Conservation (phyloP, 2,329 filamentous ascomycete species). For the Colletotrichum theobromicola region DNA sequence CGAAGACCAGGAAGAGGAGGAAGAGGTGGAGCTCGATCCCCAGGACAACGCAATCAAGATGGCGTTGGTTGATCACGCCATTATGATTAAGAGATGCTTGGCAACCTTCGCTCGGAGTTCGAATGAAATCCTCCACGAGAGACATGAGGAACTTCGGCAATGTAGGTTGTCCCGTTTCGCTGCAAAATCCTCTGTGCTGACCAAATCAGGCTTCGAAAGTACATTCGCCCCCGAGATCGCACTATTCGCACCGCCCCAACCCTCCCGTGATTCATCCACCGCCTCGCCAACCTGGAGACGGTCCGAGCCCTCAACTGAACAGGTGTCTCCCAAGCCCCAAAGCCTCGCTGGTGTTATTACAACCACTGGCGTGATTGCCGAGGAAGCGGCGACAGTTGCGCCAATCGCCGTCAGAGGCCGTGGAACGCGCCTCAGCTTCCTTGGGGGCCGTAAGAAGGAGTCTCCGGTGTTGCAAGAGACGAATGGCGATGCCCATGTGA, state of each 20-base stretch:
- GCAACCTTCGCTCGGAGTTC: conserved; percentile 69
- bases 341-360: conserved; percentile 37
- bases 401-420: conserved; percentile 57
- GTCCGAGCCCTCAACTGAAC: conserved; percentile 50
- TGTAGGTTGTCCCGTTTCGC: conserved; percentile 54
- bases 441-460: conserved; percentile 58
- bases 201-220: conserved; percentile 59
- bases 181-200: neutral
- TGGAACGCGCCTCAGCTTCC: conserved; percentile 61
- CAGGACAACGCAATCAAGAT: conserved; percentile 83
- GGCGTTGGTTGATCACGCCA: conserved; percentile 86
- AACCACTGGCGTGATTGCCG: conserved; percentile 40
- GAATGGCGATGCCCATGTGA: conserved; percentile 32
- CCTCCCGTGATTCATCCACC: conserved; percentile 45
- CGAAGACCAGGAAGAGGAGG: conserved; percentile 49
- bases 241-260: conserved; percentile 60
- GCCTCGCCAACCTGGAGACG: conserved; percentile 53
- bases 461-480: conserved; percentile 29
- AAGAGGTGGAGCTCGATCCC: conserved; percentile 55
- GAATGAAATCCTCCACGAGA: conserved; percentile 61
- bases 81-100: conserved; percentile 85
- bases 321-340: conserved; percentile 31
- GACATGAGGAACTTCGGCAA: conserved; percentile 64
- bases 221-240: conserved; percentile 71
- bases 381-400: conserved; percentile 56